phyloP scores from a whole-genome alignment of 2,329 filamentous ascomycete genomes.

The Colletotrichum lentis region DNA sequence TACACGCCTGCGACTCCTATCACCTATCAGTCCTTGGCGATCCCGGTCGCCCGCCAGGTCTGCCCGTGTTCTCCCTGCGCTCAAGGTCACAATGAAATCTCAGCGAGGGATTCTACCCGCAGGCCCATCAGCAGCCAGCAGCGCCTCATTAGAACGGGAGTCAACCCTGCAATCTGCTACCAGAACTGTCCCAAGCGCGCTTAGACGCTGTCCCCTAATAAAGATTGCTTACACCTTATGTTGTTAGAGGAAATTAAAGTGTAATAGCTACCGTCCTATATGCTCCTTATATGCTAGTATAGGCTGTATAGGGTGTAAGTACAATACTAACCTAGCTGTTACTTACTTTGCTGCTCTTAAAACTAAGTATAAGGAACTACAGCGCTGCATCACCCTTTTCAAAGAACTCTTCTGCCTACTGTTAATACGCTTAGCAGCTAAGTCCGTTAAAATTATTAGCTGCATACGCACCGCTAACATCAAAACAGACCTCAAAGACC shows the following conservation, averaged over 20 bases:
- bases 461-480: too few relatives aligned
- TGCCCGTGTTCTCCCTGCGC: conserved; percentile 18
- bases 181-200: conserved; percentile 16
- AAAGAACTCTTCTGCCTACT: too few relatives aligned
- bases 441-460: too few relatives aligned
- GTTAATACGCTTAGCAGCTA: too few relatives aligned
- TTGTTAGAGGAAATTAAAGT: conserved; percentile 33
- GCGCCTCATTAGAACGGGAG: conserved; percentile 17
- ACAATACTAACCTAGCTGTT: too few relatives aligned
- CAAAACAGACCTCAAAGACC: conserved; percentile 15
- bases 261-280: conserved; percentile 32
- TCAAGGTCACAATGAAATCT: conserved; percentile 29
- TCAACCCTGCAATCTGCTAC: conserved; percentile 25
- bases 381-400: too few relatives aligned
- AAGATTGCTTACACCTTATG: conserved; percentile 37
- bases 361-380: too few relatives aligned
- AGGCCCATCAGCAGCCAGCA: conserved; percentile 18
- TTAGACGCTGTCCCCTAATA: conserved; percentile 29
- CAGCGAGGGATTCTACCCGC: conserved; percentile 35
- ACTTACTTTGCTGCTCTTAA: too few relatives aligned
- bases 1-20: conserved; percentile 17
- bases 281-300: conserved; percentile 34
- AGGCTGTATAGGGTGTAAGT: conserved; percentile 4
- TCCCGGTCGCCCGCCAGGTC: conserved; percentile 1
- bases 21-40: conserved; percentile 1